Conservation (phyloP, 768 basidiomycete genomes). For the Tylopilus sp. region DNA sequence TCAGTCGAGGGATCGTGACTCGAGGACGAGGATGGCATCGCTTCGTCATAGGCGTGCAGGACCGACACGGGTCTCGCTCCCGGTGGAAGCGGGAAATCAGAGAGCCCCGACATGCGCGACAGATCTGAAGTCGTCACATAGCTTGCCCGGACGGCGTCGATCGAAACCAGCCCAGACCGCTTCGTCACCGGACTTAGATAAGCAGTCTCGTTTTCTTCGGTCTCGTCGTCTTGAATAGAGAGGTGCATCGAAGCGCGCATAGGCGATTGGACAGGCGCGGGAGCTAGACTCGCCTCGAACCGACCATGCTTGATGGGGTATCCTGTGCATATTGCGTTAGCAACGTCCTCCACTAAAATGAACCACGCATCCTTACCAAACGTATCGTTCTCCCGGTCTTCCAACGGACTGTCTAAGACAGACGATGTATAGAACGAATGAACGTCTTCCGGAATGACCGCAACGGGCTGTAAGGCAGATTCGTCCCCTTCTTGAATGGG, state of each 20-base stretch:
- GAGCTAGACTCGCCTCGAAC: slow-evolving; percentile 13
- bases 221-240: slow-evolving; percentile 13
- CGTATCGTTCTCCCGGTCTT: slow-evolving; percentile 27
- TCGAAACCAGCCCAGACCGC: slow-evolving; percentile 24
- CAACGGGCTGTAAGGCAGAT: not conserved
- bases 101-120: slow-evolving; percentile 68
- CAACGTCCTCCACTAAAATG: not conserved
- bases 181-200: slow-evolving; percentile 16
- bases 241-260: slow-evolving; percentile 21
- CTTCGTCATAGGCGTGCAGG: slow-evolving; percentile 45
- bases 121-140: slow-evolving; percentile 57
- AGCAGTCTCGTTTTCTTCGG: slow-evolving; percentile 2
- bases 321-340: slow-evolving; percentile 14
- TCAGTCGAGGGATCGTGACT: not conserved
- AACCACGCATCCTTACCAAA: slow-evolving; percentile 19
- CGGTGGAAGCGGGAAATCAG: slow-evolving; percentile 71
- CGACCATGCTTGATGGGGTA: slow-evolving; percentile 22
- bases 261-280: slow-evolving; percentile 9
- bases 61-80: slow-evolving; percentile 34
- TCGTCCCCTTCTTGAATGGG: slow-evolving; percentile 8
- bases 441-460: slow-evolving; percentile 25
- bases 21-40: not conserved
- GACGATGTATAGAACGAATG: slow-evolving; percentile 24
- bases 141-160: slow-evolving; percentile 45
- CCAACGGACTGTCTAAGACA: slow-evolving; percentile 6